These are phyloP conservation scores for Plasmodium vinckei DNA, from an alignment of 169 alveolate species.

Conservation along the genomic window DNA sequence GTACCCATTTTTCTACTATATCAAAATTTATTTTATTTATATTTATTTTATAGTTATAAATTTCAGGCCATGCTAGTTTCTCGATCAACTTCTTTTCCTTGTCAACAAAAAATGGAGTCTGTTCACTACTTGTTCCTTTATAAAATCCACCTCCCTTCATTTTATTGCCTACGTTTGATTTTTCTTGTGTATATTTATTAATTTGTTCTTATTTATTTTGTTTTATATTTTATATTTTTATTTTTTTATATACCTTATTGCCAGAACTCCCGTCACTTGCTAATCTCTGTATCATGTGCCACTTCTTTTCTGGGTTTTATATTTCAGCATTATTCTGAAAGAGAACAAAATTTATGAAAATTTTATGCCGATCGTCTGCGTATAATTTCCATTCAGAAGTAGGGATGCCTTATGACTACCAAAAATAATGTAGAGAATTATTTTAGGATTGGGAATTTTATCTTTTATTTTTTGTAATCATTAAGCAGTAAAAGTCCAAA, in stretches of 20 bases:
- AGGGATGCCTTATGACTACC: too few relatives aligned
- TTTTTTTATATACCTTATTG: neutral
- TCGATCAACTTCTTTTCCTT: slow-evolving; percentile 84
- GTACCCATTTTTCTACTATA: slow-evolving; percentile 84
- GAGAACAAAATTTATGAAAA: too few relatives aligned
- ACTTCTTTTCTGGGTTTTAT: neutral
- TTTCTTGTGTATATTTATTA: neutral
- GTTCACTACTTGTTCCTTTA: slow-evolving; percentile 79
- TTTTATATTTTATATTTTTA: too few relatives aligned
- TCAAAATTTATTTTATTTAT: slow-evolving; percentile 81
- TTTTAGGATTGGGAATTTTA: too few relatives aligned
- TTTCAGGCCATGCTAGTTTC: slow-evolving; percentile 84
- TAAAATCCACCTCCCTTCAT: slow-evolving; percentile 58
- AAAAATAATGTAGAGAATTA: too few relatives aligned
- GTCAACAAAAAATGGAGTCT: slow-evolving; percentile 83
- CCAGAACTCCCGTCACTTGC: neutral
- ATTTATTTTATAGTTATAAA: slow-evolving; percentile 79
- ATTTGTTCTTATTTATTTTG: too few relatives aligned
- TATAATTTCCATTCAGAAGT: too few relatives aligned
- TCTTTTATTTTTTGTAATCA: too few relatives aligned
- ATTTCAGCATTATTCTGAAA: neutral
- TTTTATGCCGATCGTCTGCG: too few relatives aligned
- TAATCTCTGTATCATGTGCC: neutral
- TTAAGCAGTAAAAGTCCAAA: too few relatives aligned
- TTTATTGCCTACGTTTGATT: neutral